These are phyloP conservation scores for Alternaria infectoria DNA, from an alignment of 2,329 filamentous ascomycete genomes.

Conservation along the genomic window DNA sequence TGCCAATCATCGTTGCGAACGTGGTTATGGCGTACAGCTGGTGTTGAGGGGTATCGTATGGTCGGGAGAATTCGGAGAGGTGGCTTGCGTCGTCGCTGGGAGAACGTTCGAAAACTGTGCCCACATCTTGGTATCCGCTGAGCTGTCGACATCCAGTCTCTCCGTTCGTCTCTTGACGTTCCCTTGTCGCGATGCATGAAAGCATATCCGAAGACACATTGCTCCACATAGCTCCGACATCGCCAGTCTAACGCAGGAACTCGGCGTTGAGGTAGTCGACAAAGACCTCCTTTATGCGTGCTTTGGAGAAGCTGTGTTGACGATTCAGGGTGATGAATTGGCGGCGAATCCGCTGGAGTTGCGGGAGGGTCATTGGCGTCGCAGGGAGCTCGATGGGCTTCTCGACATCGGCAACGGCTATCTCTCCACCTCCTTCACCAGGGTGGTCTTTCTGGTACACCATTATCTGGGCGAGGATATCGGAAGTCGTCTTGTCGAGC, in stretches of 20 bases:
- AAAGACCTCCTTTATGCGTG: constrained; percentile 46
- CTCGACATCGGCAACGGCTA: constrained; percentile 61
- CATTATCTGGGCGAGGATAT: constrained; percentile 72
- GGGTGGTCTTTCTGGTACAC: constrained; percentile 70
- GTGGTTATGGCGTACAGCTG: background rate
- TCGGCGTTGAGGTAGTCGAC: constrained; percentile 49
- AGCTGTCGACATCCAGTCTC: background rate
- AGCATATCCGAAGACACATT: constrained; percentile 1
- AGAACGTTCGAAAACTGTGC: background rate
- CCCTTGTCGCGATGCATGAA: background rate
- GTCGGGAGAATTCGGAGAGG: constrained; percentile 16
- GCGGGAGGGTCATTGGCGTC: constrained; percentile 71
- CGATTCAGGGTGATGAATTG: constrained; percentile 80
- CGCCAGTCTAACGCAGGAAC: constrained; percentile 36
- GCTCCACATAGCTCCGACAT: background rate
- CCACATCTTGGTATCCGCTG: background rate
- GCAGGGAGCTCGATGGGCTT: constrained; percentile 69
- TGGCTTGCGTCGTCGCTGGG: background rate
- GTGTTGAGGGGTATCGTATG: background rate
- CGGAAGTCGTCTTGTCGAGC: constrained; percentile 79
- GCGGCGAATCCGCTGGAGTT: constrained; percentile 77
- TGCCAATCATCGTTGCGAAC: background rate
- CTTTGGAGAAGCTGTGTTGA: constrained; percentile 60
- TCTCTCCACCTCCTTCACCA: constrained; percentile 66
- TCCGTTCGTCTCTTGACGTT: background rate